Base-by-base conservation (phyloP, 2,329 filamentous ascomycete genomes). In the Xylariaceae sp. region DNA sequence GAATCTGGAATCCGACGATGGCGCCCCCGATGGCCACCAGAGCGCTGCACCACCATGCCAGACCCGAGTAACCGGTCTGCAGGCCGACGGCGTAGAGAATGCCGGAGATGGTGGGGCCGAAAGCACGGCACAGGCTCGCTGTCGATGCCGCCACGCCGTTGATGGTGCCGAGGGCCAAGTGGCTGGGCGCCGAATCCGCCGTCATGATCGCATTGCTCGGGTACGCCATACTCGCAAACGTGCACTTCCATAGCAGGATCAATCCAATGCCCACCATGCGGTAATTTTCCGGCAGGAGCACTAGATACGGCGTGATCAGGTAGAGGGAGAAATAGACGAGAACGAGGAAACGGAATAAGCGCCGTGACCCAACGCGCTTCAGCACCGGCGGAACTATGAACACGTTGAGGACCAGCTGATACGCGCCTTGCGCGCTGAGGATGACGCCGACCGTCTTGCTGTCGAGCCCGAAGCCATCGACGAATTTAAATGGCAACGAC, bases 1-100 rank as follows among this genome's bases (percentile, higher is more conserved):
- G 85, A 74, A 97, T 89, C 70, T 85, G 86, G 57, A 91, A 80
- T 72, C 89, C 90, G 67, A 95, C 79, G 48, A 89, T 75, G 1
- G 89, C 90, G 44, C 93, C 95, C 14, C 86, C 73, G 10, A 91
- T 75, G 32, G 91, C 90, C 29, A 97, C 85, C 2, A 89, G 67
- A 7, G 89, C 91, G 62, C 89, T 93, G 59, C 87, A 87, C 95
- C 95, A 99, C 93, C 95, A 99, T 0, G 92, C 89, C 32, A 97
- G 80, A 19, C 92, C 92, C 3, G 92, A 93, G 71, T 91, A 93
- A 37, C 93, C 92, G 6, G 87, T 82, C 62, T 86, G 82, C 37
- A 96, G 82, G 48, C 95, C 95, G 50, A 88, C 79, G 3, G 91
- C 85, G 74, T 96, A 96, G 20, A 98, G 81, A 23, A 92, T 78